phyloP scores from a whole-genome alignment of 1,139 yeast species.

The Scheffersomyces lignicola region DNA sequence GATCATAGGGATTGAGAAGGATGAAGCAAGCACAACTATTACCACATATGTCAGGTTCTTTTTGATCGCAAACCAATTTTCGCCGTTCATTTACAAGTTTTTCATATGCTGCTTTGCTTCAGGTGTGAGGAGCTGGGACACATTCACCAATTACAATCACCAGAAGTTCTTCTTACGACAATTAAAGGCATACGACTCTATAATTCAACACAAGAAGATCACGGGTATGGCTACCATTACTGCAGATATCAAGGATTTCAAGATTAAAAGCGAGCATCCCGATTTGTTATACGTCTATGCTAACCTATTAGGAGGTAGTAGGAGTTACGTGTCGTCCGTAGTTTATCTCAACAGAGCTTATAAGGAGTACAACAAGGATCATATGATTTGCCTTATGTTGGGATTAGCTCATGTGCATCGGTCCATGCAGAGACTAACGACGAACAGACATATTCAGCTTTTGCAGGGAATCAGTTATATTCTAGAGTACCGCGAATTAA shows the following conservation, averaged over 20 bases:
- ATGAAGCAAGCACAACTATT: slow-evolving; percentile 49
- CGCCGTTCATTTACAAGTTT: slow-evolving; percentile 64
- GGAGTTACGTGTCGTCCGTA: slow-evolving; percentile 78
- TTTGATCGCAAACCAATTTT: slow-evolving; percentile 70
- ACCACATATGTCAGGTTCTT: slow-evolving; percentile 59
- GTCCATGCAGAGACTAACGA: slow-evolving; percentile 85
- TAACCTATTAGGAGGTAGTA: slow-evolving; percentile 74
- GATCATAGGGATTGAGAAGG: slow-evolving; percentile 59
- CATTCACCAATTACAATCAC: slow-evolving; percentile 74
- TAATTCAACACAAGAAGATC: slow-evolving; percentile 51
- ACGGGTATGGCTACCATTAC: slow-evolving; percentile 79
- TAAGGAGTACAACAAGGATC: slow-evolving; percentile 66
- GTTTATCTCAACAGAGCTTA: slow-evolving; percentile 66
- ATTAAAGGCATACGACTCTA: slow-evolving; percentile 81
- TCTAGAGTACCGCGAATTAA: slow-evolving; percentile 62
- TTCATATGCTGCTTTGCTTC: slow-evolving; percentile 70
- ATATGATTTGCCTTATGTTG: slow-evolving; percentile 70
- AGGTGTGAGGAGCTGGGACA: slow-evolving; percentile 56
- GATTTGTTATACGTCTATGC: slow-evolving; percentile 77
- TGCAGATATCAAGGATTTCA: slow-evolving; percentile 39
- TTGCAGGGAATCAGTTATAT: slow-evolving; percentile 83
- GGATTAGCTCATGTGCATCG: slow-evolving; percentile 88
- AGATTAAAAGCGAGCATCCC: slow-evolving; percentile 57
- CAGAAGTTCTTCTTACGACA: slow-evolving; percentile 90
- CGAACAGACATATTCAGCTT: slow-evolving; percentile 82